Evolutionary conservation across 768 basidiomycete genomes (phyloP).

Genomic region (Tulasnella sp.): DNA sequence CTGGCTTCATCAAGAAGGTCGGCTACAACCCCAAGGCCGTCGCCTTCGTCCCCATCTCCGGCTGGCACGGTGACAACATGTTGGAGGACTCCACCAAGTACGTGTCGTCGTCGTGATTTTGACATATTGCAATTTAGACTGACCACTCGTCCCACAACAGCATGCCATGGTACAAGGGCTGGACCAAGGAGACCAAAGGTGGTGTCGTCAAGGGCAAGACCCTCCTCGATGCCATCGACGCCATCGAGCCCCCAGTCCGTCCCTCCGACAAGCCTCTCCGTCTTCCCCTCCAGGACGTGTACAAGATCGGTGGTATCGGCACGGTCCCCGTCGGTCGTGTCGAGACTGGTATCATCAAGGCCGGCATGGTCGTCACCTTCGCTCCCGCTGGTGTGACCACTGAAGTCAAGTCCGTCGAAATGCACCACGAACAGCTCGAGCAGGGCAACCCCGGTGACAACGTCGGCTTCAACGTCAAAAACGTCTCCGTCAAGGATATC

Average conservation of each 20-base stretch:
- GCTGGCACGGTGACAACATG: constrained; percentile 99
- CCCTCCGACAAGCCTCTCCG: constrained; percentile 99
- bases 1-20: constrained; percentile 98
- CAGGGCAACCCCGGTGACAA: constrained; percentile 97
- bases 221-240: constrained; percentile 98
- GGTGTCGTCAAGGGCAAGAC: constrained; percentile 97
- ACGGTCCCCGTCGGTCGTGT: constrained; percentile 99
- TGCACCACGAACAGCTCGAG: constrained; percentile 97
- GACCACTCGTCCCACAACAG: constrained; percentile 29
- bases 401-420: constrained; percentile 99
- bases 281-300: constrained; percentile 99
- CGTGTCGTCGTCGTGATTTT: constrained; percentile 21
- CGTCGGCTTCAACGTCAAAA: constrained; percentile 99
- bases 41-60: constrained; percentile 98
- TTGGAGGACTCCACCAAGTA: constrained; percentile 95
- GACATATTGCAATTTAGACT: constrained; percentile 8
- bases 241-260: constrained; percentile 94
- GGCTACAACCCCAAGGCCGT: constrained; percentile 99
- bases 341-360: constrained; percentile 99
- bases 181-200: constrained; percentile 91
- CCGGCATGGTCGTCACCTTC: constrained; percentile 97
- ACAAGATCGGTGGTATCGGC: constrained; percentile 99
- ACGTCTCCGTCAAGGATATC: constrained; percentile 99
- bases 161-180: constrained; percentile 99
- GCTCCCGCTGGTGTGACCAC: constrained; percentile 97